A percentile compares a stretch with the other conserved stretches of the same genome.
phyloP scores from a whole-genome alignment of 2,329 filamentous ascomycete species.

The Botrytis fragariae region DNA sequence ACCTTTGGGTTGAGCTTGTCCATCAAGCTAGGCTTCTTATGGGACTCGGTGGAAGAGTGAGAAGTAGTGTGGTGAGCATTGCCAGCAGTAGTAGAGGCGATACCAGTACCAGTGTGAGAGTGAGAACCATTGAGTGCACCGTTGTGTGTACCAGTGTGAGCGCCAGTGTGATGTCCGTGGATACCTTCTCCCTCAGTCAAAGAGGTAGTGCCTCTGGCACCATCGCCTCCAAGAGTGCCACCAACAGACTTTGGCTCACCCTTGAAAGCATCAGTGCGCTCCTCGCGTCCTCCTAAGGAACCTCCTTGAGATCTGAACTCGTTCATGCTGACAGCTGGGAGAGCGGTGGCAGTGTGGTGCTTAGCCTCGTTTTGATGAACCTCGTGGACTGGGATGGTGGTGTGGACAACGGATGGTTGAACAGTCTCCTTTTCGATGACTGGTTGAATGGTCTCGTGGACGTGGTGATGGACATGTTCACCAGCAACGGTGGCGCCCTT shows the following conservation, averaged over 20 bases:
- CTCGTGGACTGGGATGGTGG: slow-evolving; percentile 70
- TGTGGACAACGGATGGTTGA: slow-evolving; percentile 67
- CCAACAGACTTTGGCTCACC: slow-evolving; percentile 56
- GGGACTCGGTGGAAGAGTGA: slow-evolving; percentile 10
- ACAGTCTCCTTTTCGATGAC: slow-evolving; percentile 68
- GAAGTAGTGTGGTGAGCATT: slow-evolving; percentile 14
- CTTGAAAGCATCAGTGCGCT: slow-evolving; percentile 57
- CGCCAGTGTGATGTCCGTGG: slow-evolving; percentile 18
- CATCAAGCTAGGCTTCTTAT: slow-evolving; percentile 48
- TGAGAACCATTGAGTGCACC: background rate
- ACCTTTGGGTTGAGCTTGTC: slow-evolving; percentile 54
- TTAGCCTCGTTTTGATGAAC: slow-evolving; percentile 65
- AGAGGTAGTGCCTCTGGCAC: slow-evolving; percentile 33
- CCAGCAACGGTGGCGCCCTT: slow-evolving; percentile 52
- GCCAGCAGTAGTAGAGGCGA: background rate
- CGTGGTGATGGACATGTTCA: slow-evolving; percentile 61
- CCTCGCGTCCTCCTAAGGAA: slow-evolving; percentile 51
- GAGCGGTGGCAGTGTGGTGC: slow-evolving; percentile 61
- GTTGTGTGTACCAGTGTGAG: slow-evolving; percentile 7
- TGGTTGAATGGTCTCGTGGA: slow-evolving; percentile 56
- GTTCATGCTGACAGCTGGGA: slow-evolving; percentile 61
- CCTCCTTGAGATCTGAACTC: slow-evolving; percentile 60
- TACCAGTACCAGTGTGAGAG: slow-evolving; percentile 9
- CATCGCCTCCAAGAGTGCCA: slow-evolving; percentile 33
- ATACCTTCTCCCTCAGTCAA: slow-evolving; percentile 32